These are phyloP conservation scores for Meyerozyma sp. DNA, from an alignment of 1,139 yeast species.

Conservation along the genomic window DNA sequence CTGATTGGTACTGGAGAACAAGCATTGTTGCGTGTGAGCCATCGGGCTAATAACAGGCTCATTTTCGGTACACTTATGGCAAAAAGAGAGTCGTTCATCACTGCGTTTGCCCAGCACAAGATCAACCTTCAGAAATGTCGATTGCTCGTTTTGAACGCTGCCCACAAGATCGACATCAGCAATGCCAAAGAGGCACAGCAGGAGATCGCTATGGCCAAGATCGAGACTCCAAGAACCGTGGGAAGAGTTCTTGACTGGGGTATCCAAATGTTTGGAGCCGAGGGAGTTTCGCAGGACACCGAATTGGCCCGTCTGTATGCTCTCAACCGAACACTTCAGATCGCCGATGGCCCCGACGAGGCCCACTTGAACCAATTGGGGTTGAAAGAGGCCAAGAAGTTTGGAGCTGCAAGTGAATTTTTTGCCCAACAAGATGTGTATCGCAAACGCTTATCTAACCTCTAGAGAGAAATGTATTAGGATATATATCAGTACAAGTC, in stretches of 20 bases:
- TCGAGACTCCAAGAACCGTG: slow-evolving; percentile 58
- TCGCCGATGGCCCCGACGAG: slow-evolving; percentile 77
- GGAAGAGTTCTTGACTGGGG: slow-evolving; percentile 58
- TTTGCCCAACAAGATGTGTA: slow-evolving; percentile 22
- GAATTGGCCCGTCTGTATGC: slow-evolving; percentile 57
- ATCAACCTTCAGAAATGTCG: slow-evolving; percentile 56
- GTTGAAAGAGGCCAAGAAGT: slow-evolving; percentile 36
- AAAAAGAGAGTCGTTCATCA: slow-evolving; percentile 49
- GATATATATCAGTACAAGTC: slow-evolving; percentile 41
- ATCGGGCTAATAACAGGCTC: slow-evolving; percentile 49
- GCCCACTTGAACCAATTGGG: slow-evolving; percentile 63
- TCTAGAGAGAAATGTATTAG: slow-evolving; percentile 12
- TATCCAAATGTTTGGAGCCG: slow-evolving; percentile 66
- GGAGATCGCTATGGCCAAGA: slow-evolving; percentile 67
- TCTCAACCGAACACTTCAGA: slow-evolving; percentile 53
- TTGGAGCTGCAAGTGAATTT: slow-evolving; percentile 26
- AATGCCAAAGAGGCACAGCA: slow-evolving; percentile 53
- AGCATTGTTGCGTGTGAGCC: slow-evolving; percentile 48
- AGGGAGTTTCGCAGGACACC: slow-evolving; percentile 62
- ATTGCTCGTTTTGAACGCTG: slow-evolving; percentile 59
- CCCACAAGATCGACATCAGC: slow-evolving; percentile 54
- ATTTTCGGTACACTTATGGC: slow-evolving; percentile 56
- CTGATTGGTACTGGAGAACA: slow-evolving; percentile 62
- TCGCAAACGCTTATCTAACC: slow-evolving; percentile 19
- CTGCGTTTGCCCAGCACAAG: slow-evolving; percentile 50